phyloP scores from a whole-genome alignment of 371 early-diverging fungal genomes.

The Phascolomyces articulosus region DNA sequence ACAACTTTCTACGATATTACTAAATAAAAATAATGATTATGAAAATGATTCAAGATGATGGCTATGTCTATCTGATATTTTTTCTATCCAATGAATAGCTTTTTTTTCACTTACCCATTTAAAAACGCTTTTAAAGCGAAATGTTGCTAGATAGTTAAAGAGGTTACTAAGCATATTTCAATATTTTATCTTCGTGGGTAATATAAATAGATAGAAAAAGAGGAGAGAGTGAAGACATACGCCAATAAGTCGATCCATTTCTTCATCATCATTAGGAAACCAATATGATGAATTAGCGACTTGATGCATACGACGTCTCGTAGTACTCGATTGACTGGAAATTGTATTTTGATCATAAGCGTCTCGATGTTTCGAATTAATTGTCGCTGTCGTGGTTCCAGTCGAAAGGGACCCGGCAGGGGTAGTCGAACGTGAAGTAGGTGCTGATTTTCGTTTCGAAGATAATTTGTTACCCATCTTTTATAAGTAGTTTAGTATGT shows the following conservation, averaged over 20 bases:
- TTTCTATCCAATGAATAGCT: too few species aligned
- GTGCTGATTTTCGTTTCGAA: constrained; percentile 9
- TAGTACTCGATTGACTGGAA: not conserved
- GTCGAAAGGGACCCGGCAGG: too few species aligned
- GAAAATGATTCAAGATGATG: too few species aligned
- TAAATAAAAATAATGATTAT: not conserved
- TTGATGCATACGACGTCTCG: constrained; percentile 15
- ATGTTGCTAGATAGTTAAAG: constrained; percentile 9
- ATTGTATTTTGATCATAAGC: not conserved
- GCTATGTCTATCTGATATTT: too few species aligned
- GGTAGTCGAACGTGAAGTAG: not conserved
- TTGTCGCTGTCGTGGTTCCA: not conserved
- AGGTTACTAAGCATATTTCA: too few species aligned
- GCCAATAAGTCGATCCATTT: constrained; percentile 38
- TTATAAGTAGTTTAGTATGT: too few species aligned
- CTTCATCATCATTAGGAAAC: constrained; percentile 48
- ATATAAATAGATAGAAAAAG: too few species aligned
- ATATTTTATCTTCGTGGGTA: too few species aligned
- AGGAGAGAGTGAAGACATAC: constrained; percentile 34
- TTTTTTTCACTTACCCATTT: constrained; percentile 13
- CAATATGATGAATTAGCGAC: constrained; percentile 34
- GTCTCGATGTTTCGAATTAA: not conserved
- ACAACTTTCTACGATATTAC: constrained; percentile 8
- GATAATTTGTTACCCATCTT: constrained; percentile 17
- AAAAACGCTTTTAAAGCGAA: constrained; percentile 26